Conservation (phyloP, 78 protist genomes). For the Mastigamoeba balamuthi region DNA sequence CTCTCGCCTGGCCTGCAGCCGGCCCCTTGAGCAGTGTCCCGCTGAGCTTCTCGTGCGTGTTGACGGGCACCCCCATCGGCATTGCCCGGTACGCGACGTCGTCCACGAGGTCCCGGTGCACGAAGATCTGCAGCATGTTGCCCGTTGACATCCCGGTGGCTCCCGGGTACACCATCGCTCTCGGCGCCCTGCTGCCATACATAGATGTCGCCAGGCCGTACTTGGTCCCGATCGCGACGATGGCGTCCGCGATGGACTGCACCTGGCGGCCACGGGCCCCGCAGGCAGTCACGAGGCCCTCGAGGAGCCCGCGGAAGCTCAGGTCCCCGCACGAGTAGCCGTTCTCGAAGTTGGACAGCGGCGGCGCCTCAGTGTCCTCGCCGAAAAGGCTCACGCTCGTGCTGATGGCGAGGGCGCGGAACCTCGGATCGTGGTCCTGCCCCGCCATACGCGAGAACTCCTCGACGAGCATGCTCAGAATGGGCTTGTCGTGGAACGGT, state of each 20-base stretch:
- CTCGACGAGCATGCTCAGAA: neutral
- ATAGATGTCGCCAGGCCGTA: too few relatives aligned
- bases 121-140: neutral
- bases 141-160: too few relatives aligned
- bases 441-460: neutral
- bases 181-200: too few relatives aligned
- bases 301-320: neutral
- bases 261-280: too few relatives aligned
- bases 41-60: neutral
- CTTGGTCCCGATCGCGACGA: neutral
- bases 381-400: neutral
- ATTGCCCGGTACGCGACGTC: neutral
- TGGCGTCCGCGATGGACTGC: neutral
- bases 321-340: neutral
- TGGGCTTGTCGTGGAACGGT: neutral
- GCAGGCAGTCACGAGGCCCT: neutral
- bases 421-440: neutral
- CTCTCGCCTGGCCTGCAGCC: neutral
- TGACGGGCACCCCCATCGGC: neutral
- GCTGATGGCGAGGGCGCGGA: neutral
- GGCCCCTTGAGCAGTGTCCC: neutral
- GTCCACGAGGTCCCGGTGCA: neutral
- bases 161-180: too few relatives aligned
- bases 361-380: neutral
- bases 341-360: neutral